Evolutionary conservation across 345 rosid species (phyloP).

Genomic region (Linum tenue): DNA sequence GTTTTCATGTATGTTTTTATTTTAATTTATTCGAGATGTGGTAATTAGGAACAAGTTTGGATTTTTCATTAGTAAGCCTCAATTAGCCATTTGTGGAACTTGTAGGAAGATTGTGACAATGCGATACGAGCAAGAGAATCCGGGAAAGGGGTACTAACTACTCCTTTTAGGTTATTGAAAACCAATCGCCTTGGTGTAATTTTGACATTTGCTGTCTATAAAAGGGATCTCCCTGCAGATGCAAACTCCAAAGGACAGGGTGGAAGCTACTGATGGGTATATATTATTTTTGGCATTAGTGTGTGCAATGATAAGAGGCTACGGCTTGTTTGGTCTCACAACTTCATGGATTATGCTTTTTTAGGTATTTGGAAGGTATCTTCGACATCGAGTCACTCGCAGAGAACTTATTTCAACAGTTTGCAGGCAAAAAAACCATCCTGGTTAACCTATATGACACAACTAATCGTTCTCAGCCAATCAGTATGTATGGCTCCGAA

Average conservation of each 20-base stretch:
- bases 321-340: not conserved
- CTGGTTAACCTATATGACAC: conserved; percentile 82
- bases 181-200: conserved; percentile 91
- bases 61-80: no score
- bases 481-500: conserved; percentile 91
- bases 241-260: no score
- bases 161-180: conserved; percentile 85
- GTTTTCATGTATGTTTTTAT: conserved; percentile 7
- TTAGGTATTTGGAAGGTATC: conserved; percentile 54
- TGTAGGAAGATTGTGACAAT: no score
- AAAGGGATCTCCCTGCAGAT: not conserved
- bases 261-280: no score
- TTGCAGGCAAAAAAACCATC: conserved; percentile 88
- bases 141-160: conserved; percentile 89
- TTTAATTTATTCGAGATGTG: conserved; percentile 1
- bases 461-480: conserved; percentile 53
- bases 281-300: no score
- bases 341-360: no score
- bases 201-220: conserved; percentile 88
- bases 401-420: conserved; percentile 89
- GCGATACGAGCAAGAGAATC: no score
- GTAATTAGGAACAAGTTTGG: not conserved
- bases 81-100: no score
- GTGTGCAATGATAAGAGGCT: no score
- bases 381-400: conserved; percentile 89